Conservation (phyloP, 148 eudicot genomes). For the Rhododendron ferrugineum region DNA sequence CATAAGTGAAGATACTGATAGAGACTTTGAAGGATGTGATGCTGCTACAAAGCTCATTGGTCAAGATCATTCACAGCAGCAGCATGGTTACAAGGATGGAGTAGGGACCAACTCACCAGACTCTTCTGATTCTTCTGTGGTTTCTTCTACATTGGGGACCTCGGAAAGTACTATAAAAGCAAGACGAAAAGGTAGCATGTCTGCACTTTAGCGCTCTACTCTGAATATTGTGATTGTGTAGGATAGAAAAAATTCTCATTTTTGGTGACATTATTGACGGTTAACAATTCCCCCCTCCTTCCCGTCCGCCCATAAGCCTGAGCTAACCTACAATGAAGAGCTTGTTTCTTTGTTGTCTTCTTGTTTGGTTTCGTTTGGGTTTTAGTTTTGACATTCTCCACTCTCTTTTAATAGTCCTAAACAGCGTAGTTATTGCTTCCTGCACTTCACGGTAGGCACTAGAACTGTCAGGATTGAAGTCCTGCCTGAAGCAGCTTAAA, state of each 20-base stretch:
- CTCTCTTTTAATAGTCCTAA: background rate
- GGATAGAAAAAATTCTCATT: background rate
- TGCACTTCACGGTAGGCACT: background rate
- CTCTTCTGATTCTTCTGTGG: background rate
- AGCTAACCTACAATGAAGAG: background rate
- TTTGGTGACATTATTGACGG: background rate
- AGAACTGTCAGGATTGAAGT: background rate
- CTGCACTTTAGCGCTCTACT: background rate
- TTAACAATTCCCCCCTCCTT: background rate
- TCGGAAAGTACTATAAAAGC: background rate
- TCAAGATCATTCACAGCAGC: background rate
- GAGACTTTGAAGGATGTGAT: background rate
- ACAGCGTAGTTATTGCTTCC: background rate
- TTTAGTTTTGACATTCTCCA: background rate
- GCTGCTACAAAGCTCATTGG: background rate
- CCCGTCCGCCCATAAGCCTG: background rate
- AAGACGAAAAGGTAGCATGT: background rate
- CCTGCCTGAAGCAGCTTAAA: background rate
- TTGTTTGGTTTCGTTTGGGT: background rate
- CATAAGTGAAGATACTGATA: background rate
- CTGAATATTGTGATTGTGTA: background rate
- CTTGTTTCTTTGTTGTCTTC: background rate
- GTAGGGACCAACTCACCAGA: background rate
- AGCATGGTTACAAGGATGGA: background rate
- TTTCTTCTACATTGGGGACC: background rate